Percentiles rank a stretch among this genome's conserved stretches.
Evolutionary conservation across 495 filamentous ascomycete species (phyloP).

Genomic region (Podospora fimiseda): DNA sequence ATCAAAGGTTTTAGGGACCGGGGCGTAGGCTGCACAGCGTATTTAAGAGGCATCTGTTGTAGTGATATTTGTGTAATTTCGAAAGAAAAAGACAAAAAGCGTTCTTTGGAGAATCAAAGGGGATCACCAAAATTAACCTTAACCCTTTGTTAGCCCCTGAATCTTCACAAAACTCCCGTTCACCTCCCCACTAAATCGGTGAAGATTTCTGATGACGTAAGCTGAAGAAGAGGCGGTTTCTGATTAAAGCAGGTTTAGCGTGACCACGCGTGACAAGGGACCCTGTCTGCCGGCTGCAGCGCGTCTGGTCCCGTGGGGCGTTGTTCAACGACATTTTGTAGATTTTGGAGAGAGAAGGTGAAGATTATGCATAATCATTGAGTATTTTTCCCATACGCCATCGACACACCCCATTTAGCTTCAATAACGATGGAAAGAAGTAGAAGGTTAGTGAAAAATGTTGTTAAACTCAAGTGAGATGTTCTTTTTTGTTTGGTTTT

Average conservation of each 20-base stretch:
- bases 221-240: background rate
- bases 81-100: no score
- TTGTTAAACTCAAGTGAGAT: constrained; percentile 12
- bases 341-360: no score
- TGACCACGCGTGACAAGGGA: background rate
- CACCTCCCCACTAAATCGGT: background rate
- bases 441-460: constrained; percentile 32
- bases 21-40: no score
- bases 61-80: no score
- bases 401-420: background rate
- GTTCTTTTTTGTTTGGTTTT: background rate
- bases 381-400: no score
- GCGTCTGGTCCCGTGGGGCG: background rate
- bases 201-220: background rate
- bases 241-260: background rate
- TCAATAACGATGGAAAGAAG: constrained; percentile 27
- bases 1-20: no score
- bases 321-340: background rate
- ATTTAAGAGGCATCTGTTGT: no score
- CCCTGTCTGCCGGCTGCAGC: background rate
- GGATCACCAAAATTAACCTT: no score
- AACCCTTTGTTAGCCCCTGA: no score
- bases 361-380: no score
- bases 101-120: no score
- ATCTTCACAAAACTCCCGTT: no score